phyloP scores from a whole-genome alignment of 2,329 filamentous ascomycete species.

The Claviceps maximensis region DNA sequence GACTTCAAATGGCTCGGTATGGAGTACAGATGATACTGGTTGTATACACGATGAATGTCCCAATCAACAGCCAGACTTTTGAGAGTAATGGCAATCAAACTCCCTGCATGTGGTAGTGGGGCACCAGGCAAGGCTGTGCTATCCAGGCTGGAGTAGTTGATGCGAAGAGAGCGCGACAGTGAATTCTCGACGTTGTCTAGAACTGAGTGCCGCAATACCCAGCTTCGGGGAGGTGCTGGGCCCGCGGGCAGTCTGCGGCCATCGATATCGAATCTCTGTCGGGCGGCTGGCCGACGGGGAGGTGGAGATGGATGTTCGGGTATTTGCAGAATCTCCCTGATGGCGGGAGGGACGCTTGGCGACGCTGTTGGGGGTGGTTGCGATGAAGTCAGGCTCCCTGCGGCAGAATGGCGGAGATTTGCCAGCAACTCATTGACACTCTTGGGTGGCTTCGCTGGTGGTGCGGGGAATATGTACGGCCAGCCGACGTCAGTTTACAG shows the following conservation, averaged over 20 bases:
- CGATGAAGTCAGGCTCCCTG: slow-evolving; percentile 15
- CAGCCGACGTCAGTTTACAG: neutral
- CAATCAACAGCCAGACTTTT: slow-evolving; percentile 39
- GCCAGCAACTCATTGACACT: slow-evolving; percentile 49
- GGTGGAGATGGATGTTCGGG: slow-evolving; percentile 41
- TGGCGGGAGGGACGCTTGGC: slow-evolving; percentile 45
- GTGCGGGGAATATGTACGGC: neutral
- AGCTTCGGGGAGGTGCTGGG: slow-evolving; percentile 45
- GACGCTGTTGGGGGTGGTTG: slow-evolving; percentile 18
- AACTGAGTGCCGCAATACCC: slow-evolving; percentile 23
- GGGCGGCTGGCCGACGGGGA: slow-evolving; percentile 30
- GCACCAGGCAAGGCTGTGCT: slow-evolving; percentile 29
- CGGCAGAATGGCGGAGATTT: slow-evolving; percentile 36
- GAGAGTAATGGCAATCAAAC: slow-evolving; percentile 38
- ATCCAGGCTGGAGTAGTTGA: slow-evolving; percentile 10
- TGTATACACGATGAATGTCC: slow-evolving; percentile 40
- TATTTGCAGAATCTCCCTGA: slow-evolving; percentile 45
- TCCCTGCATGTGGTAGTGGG: slow-evolving; percentile 29
- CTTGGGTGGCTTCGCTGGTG: slow-evolving; percentile 19
- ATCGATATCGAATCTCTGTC: slow-evolving; percentile 28
- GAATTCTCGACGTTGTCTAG: slow-evolving; percentile 7
- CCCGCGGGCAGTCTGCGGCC: slow-evolving; percentile 43
- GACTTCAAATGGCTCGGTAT: slow-evolving; percentile 40
- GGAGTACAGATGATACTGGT: slow-evolving; percentile 42
- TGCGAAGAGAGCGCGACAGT: slow-evolving; percentile 11